Percentiles rank a stretch among this genome's conserved stretches.
These are phyloP conservation scores for Solanum neorickii DNA, from an alignment of 257 asterid species.

Conservation along the genomic window DNA sequence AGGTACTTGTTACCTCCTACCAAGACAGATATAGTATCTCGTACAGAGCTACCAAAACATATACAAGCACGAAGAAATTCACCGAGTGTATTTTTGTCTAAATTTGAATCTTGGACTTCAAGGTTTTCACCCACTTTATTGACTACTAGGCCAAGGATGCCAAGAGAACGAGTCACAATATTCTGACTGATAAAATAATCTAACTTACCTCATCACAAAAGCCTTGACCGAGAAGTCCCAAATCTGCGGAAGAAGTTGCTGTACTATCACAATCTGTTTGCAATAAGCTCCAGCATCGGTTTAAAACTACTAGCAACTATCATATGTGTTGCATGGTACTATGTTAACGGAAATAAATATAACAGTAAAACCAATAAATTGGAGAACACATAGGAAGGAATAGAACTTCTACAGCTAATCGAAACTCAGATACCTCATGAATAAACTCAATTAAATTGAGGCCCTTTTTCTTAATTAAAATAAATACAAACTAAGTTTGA, in stretches of 20 bases:
- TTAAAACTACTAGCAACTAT: conserved; percentile 33
- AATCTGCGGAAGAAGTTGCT: conserved; percentile 30
- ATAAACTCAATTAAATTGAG: not conserved
- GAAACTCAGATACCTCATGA: not conserved
- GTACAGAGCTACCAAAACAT: not conserved
- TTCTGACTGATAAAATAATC: not conserved
- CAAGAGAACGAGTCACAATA: not conserved
- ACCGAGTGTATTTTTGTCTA: not conserved
- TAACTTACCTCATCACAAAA: conserved; percentile 51
- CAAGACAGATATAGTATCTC: not conserved
- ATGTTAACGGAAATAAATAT: not conserved
- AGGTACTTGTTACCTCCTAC: not conserved
- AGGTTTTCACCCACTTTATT: not conserved
- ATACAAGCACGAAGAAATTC: not conserved
- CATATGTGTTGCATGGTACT: conserved; percentile 5
- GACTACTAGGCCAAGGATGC: not conserved
- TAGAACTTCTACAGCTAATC: not conserved
- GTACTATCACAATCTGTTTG: conserved; percentile 84
- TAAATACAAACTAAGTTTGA: not conserved
- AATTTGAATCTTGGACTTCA: not conserved
- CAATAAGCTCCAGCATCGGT: conserved; percentile 88
- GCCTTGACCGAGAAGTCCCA: conserved; percentile 82
- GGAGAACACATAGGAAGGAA: not conserved
- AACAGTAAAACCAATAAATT: not conserved
- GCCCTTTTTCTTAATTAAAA: not conserved